Evolutionary conservation across 2,329 filamentous ascomycete species (phyloP), one percentile per base, ranked within the genome.

Genomic region (Epichloe bromicola): DNA sequence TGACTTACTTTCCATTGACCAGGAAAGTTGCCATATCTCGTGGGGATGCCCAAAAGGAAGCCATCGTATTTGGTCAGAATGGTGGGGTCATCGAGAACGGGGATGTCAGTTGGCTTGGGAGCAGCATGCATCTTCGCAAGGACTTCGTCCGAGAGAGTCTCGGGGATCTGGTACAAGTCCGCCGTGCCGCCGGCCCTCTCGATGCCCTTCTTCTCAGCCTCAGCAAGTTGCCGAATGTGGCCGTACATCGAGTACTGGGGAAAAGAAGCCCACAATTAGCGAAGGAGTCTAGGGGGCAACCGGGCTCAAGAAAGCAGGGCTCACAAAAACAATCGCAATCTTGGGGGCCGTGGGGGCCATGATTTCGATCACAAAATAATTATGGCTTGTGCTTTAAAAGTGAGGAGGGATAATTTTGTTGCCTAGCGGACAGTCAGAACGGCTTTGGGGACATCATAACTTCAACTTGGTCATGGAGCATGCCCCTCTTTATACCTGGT

Each of bases 261-360:
- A 20, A 12, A 36, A 37, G 23, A 12, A 40, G 34, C 34, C 5
- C 42, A 20, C 38, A 15, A 37, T 39, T n/a, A 51, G 20, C 20
- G 6, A 33, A 15, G 15, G 14, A 17, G 26, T 30, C 34, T 14
- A n/a, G 14, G 7, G 14, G 14, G 6, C 3, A 26, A 20, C 15
- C 23, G 44, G 39, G 48, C n/a, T 17, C 6, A 11, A 51, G 41
- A 46, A 49, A 46, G 41, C 54, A 46, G 49, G 45, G 79, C 85
- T 60, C 76, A 90, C 86, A 70, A 82, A 94, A 68, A 95, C 81
- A 71, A 95, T 93, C 61, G 89, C 89, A 66, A 95, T 80, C 76
- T 88, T 94, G 69, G 87, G 86, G 73, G 86, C 87, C 88, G 95
- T 94, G 63, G 87, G 86, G 73, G 86, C 87, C 88, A 95, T 94